phyloP scores from a whole-genome alignment of 495 filamentous ascomycete genomes.

The Penicillium silybi region DNA sequence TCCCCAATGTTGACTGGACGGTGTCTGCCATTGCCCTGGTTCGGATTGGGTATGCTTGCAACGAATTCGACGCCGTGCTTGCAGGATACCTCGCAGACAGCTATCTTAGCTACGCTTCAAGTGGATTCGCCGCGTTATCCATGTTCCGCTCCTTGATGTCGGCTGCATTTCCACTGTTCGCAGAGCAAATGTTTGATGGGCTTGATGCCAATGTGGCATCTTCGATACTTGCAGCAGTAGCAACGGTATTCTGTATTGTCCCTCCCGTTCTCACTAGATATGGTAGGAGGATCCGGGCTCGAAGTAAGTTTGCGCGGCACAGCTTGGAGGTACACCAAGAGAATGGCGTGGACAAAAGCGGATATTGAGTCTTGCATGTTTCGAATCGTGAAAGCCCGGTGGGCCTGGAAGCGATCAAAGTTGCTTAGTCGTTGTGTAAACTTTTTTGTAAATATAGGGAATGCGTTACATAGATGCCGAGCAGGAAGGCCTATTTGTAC shows the following conservation, averaged over 20 bases:
- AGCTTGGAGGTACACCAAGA: conserved; percentile 25
- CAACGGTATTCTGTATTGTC: conserved; percentile 35
- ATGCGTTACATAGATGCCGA: too few species aligned
- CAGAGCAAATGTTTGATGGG: conserved; percentile 31
- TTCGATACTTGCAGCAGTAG: conserved; percentile 36
- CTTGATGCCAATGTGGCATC: conserved; percentile 37
- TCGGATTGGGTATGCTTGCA: conserved; percentile 40
- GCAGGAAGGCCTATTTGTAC: too few species aligned
- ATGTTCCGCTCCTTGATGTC: conserved; percentile 36
- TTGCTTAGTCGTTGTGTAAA: too few species aligned
- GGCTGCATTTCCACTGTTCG: conserved; percentile 40
- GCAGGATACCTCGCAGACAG: conserved; percentile 45
- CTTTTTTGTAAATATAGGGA: too few species aligned
- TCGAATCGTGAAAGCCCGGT: neutral
- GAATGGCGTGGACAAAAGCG: conserved; percentile 14
- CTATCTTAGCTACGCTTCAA: conserved; percentile 41
- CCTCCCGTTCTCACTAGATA: conserved; percentile 33
- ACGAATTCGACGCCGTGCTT: conserved; percentile 42
- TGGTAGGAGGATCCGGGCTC: conserved; percentile 32
- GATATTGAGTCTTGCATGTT: conserved; percentile 1
- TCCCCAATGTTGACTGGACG: conserved; percentile 29
- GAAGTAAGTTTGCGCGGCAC: conserved; percentile 41
- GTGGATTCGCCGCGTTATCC: conserved; percentile 36
- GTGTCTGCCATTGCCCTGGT: conserved; percentile 31
- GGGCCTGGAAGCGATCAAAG: neutral